phyloP scores from a whole-genome alignment of 2,329 filamentous ascomycete species.

The Penicillium rolfsii region DNA sequence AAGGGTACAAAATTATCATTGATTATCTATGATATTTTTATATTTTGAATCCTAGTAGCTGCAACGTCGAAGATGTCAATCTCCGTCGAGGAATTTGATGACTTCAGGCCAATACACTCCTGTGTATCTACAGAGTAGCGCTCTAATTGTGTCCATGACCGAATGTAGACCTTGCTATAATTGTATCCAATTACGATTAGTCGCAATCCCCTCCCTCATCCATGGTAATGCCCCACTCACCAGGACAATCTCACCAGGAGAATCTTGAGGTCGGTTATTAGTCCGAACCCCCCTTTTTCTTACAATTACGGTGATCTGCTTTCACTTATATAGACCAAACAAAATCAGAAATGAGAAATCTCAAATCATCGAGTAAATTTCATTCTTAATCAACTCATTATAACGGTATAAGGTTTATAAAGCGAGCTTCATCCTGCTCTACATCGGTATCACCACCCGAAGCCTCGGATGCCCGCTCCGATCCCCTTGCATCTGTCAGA shows the following conservation, averaged over 20 bases:
- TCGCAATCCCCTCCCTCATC: neutral
- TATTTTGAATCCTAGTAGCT: neutral
- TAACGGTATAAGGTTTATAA: neutral
- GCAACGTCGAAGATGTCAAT: too few relatives aligned
- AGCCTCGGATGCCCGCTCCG: conserved; percentile 6
- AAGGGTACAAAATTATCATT: too few relatives aligned
- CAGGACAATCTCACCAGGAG: neutral
- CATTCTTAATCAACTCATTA: neutral
- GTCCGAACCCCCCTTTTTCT: neutral
- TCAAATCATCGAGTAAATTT: too few relatives aligned
- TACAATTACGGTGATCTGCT: neutral
- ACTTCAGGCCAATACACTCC: too few relatives aligned
- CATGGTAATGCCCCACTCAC: neutral
- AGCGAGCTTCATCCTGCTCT: neutral
- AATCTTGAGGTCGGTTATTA: neutral
- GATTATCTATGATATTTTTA: too few relatives aligned
- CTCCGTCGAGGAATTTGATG: too few relatives aligned
- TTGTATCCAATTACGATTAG: too few relatives aligned
- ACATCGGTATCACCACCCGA: conserved; percentile 7
- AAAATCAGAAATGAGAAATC: neutral
- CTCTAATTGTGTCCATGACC: too few relatives aligned
- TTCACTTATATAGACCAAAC: neutral
- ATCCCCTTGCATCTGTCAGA: neutral
- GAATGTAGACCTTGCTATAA: too few relatives aligned
- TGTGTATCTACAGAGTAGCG: too few relatives aligned